Evolutionary conservation across 1,284 basidiomycete species (phyloP).

Genomic region (Trametes sp.): DNA sequence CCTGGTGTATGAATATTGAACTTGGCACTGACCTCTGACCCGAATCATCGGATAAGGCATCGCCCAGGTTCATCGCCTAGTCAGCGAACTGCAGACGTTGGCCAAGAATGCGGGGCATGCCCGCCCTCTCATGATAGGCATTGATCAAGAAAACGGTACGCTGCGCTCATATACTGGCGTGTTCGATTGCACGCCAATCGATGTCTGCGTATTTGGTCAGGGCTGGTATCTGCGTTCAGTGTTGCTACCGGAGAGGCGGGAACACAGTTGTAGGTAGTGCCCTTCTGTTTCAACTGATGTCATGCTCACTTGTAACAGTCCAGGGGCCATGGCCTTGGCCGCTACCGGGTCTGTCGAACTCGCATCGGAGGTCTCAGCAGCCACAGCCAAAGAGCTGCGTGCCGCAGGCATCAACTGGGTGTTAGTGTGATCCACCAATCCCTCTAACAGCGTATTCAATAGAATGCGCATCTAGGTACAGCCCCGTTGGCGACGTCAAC

Average conservation of each 20-base stretch:
- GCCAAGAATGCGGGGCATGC: constrained; percentile 64
- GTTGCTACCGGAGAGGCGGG: constrained; percentile 60
- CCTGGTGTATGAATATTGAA: neutral
- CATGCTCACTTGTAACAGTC: constrained; percentile 47
- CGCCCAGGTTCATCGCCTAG: constrained; percentile 55
- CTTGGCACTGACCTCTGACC: neutral
- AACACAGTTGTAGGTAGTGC: constrained; percentile 64
- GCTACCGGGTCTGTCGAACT: constrained; percentile 57
- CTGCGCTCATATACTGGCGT: neutral
- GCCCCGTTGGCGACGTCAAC: constrained; percentile 76
- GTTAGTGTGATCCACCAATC: constrained; percentile 43
- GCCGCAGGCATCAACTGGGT: constrained; percentile 74
- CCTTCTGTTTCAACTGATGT: neutral
- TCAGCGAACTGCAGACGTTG: constrained; percentile 57
- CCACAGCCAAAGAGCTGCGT: constrained; percentile 62
- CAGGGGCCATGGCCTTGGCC: constrained; percentile 76
- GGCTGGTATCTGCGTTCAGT: constrained; percentile 71
- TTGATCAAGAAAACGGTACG: constrained; percentile 75
- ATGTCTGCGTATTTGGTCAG: constrained; percentile 49
- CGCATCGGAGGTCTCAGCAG: constrained; percentile 55
- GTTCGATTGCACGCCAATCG: neutral
- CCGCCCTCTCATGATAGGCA: constrained; percentile 67
- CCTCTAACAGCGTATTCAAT: neutral
- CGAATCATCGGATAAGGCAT: constrained; percentile 49
- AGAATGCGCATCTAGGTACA: constrained; percentile 30